Evolutionary conservation across 805 yeast species (phyloP).

Genomic region (Vanderwaltozyma verrucispora): DNA sequence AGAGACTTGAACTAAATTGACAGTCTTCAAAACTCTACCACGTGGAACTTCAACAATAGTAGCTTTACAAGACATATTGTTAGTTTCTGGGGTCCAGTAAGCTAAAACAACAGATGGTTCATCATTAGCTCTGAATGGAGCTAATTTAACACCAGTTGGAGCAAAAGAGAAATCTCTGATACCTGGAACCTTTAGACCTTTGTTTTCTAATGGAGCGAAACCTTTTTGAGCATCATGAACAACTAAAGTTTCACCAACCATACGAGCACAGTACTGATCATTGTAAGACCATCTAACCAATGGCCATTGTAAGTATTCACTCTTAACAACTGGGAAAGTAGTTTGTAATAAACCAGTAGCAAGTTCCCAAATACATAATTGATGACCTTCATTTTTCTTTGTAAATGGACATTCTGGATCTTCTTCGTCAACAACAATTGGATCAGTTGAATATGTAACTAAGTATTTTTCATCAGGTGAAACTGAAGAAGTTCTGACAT

Average conservation of each 20-base stretch:
- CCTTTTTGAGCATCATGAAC: constrained; percentile 68
- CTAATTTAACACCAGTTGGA: constrained; percentile 71
- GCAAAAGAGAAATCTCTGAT: constrained; percentile 91
- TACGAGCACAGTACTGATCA: constrained; percentile 88
- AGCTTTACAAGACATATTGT: constrained; percentile 91
- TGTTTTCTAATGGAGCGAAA: constrained; percentile 78
- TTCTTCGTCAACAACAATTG: constrained; percentile 55
- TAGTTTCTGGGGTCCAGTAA: constrained; percentile 94
- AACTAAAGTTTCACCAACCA: constrained; percentile 86
- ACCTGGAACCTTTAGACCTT: constrained; percentile 72
- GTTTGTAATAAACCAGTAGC: constrained; percentile 72
- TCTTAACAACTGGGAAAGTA: constrained; percentile 76
- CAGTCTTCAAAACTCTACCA: constrained; percentile 74
- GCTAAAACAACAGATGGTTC: constrained; percentile 61
- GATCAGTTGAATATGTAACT: constrained; percentile 82
- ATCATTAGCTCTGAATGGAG: constrained; percentile 42
- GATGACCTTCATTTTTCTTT: constrained; percentile 83
- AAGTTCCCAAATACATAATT: constrained; percentile 88
- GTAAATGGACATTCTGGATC: constrained; percentile 71
- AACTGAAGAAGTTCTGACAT: constrained; percentile 80
- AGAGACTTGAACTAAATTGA: constrained; percentile 88
- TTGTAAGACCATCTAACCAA: constrained; percentile 91
- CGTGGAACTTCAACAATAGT: constrained; percentile 81
- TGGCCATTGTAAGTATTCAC: constrained; percentile 83
- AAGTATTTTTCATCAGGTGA: constrained; percentile 87